Percentiles rank a stretch among this genome's conserved stretches.
Conservation (phyloP, 257 asterid genomes). For the Euphrasia confusa region DNA sequence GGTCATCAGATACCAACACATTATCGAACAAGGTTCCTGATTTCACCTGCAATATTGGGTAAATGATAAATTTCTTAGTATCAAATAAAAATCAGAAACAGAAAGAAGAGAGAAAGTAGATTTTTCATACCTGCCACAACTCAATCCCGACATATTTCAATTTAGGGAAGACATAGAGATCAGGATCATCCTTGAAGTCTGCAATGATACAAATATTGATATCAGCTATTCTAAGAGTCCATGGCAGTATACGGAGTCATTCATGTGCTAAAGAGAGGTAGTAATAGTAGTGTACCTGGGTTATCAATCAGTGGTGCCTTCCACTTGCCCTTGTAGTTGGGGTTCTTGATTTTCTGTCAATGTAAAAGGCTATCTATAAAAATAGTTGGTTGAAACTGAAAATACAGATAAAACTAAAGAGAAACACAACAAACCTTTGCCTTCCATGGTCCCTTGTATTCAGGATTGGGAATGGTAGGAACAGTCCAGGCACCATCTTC, state of each 20-base stretch:
- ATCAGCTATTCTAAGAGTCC: constrained; percentile 1
- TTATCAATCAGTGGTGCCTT: constrained; percentile 84
- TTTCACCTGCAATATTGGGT: constrained; percentile 61
- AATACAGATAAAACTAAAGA: background rate
- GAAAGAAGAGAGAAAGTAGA: background rate
- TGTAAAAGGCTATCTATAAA: constrained; percentile 2
- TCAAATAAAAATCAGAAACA: background rate
- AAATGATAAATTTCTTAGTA: background rate
- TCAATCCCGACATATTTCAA: constrained; percentile 96
- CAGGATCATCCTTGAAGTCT: constrained; percentile 96
- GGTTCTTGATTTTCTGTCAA: constrained; percentile 73
- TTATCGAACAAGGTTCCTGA: constrained; percentile 98
- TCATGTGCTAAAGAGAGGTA: constrained; percentile 3
- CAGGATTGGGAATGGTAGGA: constrained; percentile 86
- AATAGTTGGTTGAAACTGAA: constrained; percentile 3
- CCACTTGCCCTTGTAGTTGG: constrained; percentile 91
- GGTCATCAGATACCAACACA: constrained; percentile 72
- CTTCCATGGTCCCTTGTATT: constrained; percentile 89
- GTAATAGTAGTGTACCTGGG: constrained; percentile 45
- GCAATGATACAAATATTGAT: constrained; percentile 22
- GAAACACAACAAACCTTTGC: constrained; percentile 48
- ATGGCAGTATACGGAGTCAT: background rate
- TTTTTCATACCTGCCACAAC: constrained; percentile 78
- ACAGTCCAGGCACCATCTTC: constrained; percentile 95
- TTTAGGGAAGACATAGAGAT: constrained; percentile 81